Evolutionary conservation across 2,329 filamentous ascomycete species (phyloP), one percentile per base, ranked within the genome.

Genomic region (Aspergillus unguis): DNA sequence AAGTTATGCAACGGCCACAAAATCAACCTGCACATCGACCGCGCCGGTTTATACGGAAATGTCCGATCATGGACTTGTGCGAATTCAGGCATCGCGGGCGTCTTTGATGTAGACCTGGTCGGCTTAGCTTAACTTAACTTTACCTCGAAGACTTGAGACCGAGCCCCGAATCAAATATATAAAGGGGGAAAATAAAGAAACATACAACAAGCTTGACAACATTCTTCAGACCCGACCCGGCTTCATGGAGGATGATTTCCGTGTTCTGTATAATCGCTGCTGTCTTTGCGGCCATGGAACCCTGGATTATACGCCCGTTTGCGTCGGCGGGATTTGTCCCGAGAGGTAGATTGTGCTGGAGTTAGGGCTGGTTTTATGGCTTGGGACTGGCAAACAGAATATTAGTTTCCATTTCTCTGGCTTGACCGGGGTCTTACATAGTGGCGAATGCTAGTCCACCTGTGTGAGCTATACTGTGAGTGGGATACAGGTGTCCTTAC

Each of bases 201-300:
- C 33, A 36, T 36, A 36, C 33, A 36, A 36, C 33, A n/a, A 3
- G 86, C 80, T 95, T 94, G 75, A 95, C 86, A 44, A 94, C 85
- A 70, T 83, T 85, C 57, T 82, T 74, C 56, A 95, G 78, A 41
- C 80, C 81, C 23, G 86, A 90, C 52, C 87, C 88, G 23, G 88
- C 88, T 63, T 85, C 87, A 57, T 84, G 80, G 44, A 95, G 83
- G 49, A 95, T 88, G 36, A 85, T 86, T 68, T 85, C 80, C 62
- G 85, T 86, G 68, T 85, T 82, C 63, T 90, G 78, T 32, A 80
- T 77, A 56, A 87, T 80, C 60, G 75, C n/a, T n/a, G n/a, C n/a
- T n/a, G n/a, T n/a, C n/a, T n/a, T n/a, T n/a, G n/a, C n/a, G n/a
- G n/a, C n/a, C n/a, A 9, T 44, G 6, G 52, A 56, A 2, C 55